Conservation (phyloP, 805 yeast genomes). For the Candida chilensis region DNA sequence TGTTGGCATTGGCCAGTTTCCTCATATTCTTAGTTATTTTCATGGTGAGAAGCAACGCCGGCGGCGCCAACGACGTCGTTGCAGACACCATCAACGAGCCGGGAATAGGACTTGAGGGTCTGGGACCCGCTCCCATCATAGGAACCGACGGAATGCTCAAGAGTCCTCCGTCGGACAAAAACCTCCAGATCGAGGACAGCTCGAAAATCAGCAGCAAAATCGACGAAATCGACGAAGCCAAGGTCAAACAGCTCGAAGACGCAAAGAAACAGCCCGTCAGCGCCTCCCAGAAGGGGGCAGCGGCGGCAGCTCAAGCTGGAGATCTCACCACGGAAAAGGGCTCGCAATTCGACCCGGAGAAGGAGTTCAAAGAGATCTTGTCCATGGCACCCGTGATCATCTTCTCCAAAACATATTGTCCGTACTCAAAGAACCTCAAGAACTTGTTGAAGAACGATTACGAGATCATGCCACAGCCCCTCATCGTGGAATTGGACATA, state of each 20-base stretch:
- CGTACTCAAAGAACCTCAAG: slow-evolving; percentile 68
- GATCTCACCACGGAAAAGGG: slow-evolving; percentile 1
- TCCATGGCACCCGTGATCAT: slow-evolving; percentile 56
- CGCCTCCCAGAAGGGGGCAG: slow-evolving; percentile 1
- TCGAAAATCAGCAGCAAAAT: background rate
- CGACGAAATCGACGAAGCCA: background rate
- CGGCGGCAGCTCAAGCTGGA: background rate
- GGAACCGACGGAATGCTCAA: no score
- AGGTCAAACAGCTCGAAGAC: background rate
- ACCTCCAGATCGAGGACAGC: background rate
- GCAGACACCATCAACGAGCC: background rate
- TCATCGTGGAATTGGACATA: slow-evolving; percentile 73
- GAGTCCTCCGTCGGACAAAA: background rate
- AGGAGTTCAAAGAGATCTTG: slow-evolving; percentile 49
- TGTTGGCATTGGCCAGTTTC: slow-evolving; percentile 1
- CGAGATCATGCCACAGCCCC: slow-evolving; percentile 62
- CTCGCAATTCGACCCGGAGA: slow-evolving; percentile 35
- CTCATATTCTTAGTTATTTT: background rate
- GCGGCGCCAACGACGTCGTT: background rate
- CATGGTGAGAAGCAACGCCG: background rate
- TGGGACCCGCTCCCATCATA: no score
- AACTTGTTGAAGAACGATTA: slow-evolving; percentile 53
- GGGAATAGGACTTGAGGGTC: no score
- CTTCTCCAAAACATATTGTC: slow-evolving; percentile 60
- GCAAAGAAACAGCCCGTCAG: background rate